A percentile compares a stretch with the other conserved stretches of the same genome.
These are phyloP conservation scores for Linnemannia elongata DNA, from an alignment of 192 early-diverging fungal species.

Conservation along the genomic window DNA sequence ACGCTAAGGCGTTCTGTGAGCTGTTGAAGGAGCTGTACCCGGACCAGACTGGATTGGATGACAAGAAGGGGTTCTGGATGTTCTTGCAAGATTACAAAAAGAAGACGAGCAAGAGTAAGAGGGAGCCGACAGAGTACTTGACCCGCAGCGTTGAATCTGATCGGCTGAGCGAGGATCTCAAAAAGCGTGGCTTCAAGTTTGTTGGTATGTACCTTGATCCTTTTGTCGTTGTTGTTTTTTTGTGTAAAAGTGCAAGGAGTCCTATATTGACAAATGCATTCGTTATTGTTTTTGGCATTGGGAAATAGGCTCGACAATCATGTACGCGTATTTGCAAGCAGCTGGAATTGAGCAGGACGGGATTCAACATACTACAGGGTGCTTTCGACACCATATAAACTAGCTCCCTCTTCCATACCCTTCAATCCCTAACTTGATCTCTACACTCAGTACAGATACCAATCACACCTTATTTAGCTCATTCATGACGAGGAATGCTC, in stretches of 20 bases:
- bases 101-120: not conserved
- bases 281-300: not conserved
- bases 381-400: conserved; percentile 17
- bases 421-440: not conserved
- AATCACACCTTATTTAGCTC: not conserved
- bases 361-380: conserved; percentile 10
- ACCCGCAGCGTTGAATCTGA: conserved; percentile 35
- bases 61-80: conserved; percentile 49
- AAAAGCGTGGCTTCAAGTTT: conserved; percentile 57
- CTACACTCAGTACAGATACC: not conserved
- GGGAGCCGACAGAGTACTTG: not conserved
- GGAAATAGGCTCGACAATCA: conserved; percentile 41
- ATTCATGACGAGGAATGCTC: no score
- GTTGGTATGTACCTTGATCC: conserved; percentile 24
- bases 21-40: conserved; percentile 37
- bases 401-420: not conserved
- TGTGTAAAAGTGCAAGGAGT: not conserved
- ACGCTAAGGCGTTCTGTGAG: conserved; percentile 34
- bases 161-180: conserved; percentile 44
- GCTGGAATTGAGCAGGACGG: conserved; percentile 41
- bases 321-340: conserved; percentile 40
- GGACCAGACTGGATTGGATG: conserved; percentile 30
- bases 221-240: not conserved
- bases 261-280: not conserved
- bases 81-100: conserved; percentile 45